A percentile compares a stretch with the other conserved stretches of the same genome.
These are phyloP conservation scores for Kwoniella dendrophila DNA, from an alignment of 768 basidiomycete species.

Conservation along the genomic window DNA sequence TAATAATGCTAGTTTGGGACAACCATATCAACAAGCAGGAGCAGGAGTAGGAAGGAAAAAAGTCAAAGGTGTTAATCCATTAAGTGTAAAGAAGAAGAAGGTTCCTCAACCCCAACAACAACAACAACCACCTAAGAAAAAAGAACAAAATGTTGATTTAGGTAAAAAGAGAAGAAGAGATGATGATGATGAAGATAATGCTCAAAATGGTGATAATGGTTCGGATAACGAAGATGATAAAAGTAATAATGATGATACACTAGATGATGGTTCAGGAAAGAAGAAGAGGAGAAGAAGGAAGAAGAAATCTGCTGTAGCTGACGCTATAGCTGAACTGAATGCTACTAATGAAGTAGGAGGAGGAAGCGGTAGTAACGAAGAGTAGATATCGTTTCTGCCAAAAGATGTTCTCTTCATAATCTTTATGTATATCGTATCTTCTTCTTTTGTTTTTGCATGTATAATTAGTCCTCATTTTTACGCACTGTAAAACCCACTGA, in stretches of 20 bases:
- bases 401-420: not conserved
- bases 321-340: conserved; percentile 38
- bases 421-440: not conserved
- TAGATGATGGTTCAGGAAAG: conserved; percentile 1
- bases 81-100: conserved; percentile 91
- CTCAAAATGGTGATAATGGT: no score
- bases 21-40: no score
- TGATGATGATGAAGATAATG: conserved; percentile 3
- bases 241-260: conserved; percentile 13
- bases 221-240: conserved; percentile 12
- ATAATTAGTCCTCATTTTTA: no score
- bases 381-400: no score
- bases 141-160: conserved; percentile 6
- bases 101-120: conserved; percentile 14
- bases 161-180: conserved; percentile 18
- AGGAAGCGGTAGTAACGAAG: conserved; percentile 7
- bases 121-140: not conserved
- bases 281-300: conserved; percentile 46
- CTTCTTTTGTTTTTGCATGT: not conserved
- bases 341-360: conserved; percentile 22
- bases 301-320: conserved; percentile 39
- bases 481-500: no score
- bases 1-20: not conserved
- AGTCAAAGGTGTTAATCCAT: conserved; percentile 86
- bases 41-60: conserved; percentile 57